Evolutionary conservation across 257 asterid genomes (phyloP).

Genomic region (Leonotis leonurus): DNA sequence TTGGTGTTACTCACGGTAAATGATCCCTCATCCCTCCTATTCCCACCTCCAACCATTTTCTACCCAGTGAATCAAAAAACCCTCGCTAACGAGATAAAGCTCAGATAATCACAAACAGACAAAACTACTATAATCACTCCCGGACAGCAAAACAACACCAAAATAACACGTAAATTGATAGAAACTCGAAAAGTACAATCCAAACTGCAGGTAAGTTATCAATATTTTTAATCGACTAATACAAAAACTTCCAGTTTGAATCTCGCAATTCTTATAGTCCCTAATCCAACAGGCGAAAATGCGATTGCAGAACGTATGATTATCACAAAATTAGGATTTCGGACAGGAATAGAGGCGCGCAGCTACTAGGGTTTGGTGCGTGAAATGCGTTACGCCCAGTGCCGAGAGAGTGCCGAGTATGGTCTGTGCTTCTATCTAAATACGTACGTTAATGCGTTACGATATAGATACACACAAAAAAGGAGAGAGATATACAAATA

Average conservation of each 20-base stretch:
- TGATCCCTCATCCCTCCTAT: conserved; percentile 59
- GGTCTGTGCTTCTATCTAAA: conserved; percentile 8
- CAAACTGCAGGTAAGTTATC: background rate
- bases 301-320: background rate
- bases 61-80: conserved; percentile 6
- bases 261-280: background rate
- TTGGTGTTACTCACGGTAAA: conserved; percentile 47
- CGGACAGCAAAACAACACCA: background rate
- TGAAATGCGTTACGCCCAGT: background rate
- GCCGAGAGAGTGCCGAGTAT: background rate
- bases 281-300: background rate
- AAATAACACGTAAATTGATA: background rate
- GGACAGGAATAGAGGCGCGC: conserved; percentile 11
- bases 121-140: background rate
- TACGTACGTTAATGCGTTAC: conserved; percentile 6
- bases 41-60: conserved; percentile 71
- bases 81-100: conserved; percentile 1
- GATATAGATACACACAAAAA: background rate
- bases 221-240: background rate
- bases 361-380: conserved; percentile 23
- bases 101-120: background rate
- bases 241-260: background rate
- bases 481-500: background rate
- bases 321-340: conserved; percentile 22
- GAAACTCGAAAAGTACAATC: background rate